These are phyloP conservation scores for Omphalotus guepiniiformis DNA, from an alignment of 768 basidiomycete species.

Conservation along the genomic window DNA sequence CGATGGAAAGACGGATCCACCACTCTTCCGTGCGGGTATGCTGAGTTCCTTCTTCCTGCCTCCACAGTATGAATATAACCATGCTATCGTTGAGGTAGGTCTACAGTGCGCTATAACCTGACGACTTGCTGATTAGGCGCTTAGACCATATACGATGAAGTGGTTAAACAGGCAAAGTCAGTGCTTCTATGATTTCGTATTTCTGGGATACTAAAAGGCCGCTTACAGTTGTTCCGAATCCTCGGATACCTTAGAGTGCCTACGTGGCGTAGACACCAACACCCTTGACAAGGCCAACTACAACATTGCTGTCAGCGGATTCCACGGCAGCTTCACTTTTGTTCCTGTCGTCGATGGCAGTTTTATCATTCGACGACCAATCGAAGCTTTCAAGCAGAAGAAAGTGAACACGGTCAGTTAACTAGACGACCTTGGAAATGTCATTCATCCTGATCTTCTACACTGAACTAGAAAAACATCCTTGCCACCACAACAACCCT, in stretches of 20 bases:
- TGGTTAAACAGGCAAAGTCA: slow-evolving; percentile 33
- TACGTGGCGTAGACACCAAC: slow-evolving; percentile 29
- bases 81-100: slow-evolving; percentile 34
- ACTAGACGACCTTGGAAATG: too few species aligned
- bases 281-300: slow-evolving; percentile 30
- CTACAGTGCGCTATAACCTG: background rate
- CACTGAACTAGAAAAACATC: slow-evolving; percentile 22
- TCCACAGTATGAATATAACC: slow-evolving; percentile 41
- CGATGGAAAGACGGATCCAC: slow-evolving; percentile 38
- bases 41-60: slow-evolving; percentile 42
- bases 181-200: slow-evolving; percentile 5
- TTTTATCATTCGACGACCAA: slow-evolving; percentile 42
- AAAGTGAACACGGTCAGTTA: slow-evolving; percentile 40
- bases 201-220: too few species aligned
- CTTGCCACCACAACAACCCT: slow-evolving; percentile 33
- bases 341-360: slow-evolving; percentile 45
- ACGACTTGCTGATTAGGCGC: background rate
- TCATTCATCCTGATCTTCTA: too few species aligned
- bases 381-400: slow-evolving; percentile 28
- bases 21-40: slow-evolving; percentile 40
- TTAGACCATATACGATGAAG: slow-evolving; percentile 28
- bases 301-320: slow-evolving; percentile 24
- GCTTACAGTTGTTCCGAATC: slow-evolving; percentile 29
- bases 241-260: slow-evolving; percentile 33
- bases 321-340: slow-evolving; percentile 36